These are phyloP conservation scores for Talaromyces sp. DNA, from an alignment of 2,329 filamentous ascomycete species.

Conservation along the genomic window DNA sequence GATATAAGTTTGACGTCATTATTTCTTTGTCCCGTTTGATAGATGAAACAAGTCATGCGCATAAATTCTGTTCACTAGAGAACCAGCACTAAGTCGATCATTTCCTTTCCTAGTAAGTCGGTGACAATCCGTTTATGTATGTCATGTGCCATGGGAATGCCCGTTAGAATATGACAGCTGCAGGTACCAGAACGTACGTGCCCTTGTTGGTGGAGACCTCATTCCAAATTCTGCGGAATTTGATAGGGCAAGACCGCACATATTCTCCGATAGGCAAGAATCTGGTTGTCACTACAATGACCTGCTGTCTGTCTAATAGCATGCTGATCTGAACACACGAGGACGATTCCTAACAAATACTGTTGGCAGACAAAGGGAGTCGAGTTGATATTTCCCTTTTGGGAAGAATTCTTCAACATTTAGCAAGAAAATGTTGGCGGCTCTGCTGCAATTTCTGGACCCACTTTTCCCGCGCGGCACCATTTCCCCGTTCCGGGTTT, in stretches of 20 bases:
- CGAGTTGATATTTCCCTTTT: background rate
- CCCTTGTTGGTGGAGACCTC: background rate
- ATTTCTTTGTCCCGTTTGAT: background rate
- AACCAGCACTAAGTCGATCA: background rate
- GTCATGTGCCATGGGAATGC: background rate
- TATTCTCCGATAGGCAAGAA: background rate
- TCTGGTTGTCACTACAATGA: no score
- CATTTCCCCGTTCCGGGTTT: background rate
- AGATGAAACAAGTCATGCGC: background rate
- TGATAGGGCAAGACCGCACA: background rate
- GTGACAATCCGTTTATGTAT: background rate
- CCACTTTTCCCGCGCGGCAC: background rate
- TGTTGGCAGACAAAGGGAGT: background rate
- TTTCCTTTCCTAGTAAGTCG: background rate
- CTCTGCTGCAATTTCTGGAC: background rate
- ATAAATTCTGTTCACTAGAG: background rate
- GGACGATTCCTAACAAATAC: background rate
- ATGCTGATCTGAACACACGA: background rate
- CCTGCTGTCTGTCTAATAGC: background rate
- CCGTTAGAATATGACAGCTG: background rate
- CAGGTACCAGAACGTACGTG: background rate
- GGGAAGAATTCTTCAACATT: background rate
- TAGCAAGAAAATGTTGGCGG: background rate
- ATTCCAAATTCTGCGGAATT: background rate
- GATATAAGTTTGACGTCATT: background rate